Percentiles rank a stretch among this genome's conserved stretches.
These are phyloP conservation scores for Gaeumannomyces sp. DNA, from an alignment of 2,329 filamentous ascomycete genomes.

Conservation along the genomic window DNA sequence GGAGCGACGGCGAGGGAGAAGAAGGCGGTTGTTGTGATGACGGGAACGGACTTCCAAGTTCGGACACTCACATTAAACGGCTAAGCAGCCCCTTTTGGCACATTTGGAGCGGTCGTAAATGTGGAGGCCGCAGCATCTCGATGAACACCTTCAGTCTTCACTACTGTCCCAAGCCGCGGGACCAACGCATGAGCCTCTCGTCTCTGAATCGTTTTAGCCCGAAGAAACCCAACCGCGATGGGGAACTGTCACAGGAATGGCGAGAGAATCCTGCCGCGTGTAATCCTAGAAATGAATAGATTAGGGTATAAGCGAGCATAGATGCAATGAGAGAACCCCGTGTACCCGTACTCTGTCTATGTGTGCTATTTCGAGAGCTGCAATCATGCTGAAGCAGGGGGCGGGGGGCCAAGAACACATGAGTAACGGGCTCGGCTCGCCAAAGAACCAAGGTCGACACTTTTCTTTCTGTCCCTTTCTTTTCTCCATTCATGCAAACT, in stretches of 20 bases:
- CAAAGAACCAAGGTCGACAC: not conserved
- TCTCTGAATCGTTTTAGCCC: conserved; percentile 23
- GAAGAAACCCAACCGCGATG: conserved; percentile 11
- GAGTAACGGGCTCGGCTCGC: not conserved
- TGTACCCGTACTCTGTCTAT: no score
- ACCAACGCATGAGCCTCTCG: conserved; percentile 29
- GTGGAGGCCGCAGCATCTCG: not conserved
- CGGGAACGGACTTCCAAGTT: no score
- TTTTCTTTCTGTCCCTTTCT: not conserved
- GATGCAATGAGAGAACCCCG: no score
- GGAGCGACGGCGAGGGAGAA: not conserved
- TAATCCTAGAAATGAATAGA: not conserved
- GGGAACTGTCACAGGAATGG: not conserved
- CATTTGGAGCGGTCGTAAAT: not conserved
- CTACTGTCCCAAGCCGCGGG: conserved; percentile 9
- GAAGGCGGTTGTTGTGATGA: not conserved
- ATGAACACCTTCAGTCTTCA: not conserved
- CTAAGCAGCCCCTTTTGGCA: not conserved
- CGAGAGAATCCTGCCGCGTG: not conserved
- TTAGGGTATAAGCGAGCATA: not conserved
- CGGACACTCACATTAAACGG: not conserved
- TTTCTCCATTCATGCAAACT: conserved; percentile 55
- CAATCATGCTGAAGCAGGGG: conserved; percentile 5
- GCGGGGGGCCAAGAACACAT: conserved; percentile 1
- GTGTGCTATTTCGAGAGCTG: not conserved